These are phyloP conservation scores for Clarireedia sp. DNA, from an alignment of 2,329 filamentous ascomycete genomes.

Conservation along the genomic window DNA sequence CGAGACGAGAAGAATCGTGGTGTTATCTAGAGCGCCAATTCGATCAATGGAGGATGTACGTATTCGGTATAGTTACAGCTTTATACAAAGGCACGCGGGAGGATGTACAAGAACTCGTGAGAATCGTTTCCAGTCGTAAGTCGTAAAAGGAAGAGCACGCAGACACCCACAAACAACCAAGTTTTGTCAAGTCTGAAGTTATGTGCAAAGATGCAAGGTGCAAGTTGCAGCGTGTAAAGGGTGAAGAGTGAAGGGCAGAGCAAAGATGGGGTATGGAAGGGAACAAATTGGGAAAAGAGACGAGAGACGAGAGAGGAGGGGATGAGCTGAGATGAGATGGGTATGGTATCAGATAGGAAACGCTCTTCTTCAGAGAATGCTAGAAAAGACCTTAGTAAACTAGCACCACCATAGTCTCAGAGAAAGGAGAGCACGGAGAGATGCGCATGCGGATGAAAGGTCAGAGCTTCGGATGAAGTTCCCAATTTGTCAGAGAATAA, in stretches of 20 bases:
- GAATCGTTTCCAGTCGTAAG: constrained; percentile 16
- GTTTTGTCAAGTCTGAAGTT: background rate
- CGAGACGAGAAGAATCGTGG: background rate
- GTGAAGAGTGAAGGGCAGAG: too few relatives aligned
- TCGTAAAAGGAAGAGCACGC: constrained; percentile 11
- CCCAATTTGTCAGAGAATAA: constrained; percentile 4
- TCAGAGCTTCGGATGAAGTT: constrained; percentile 1
- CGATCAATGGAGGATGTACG: background rate
- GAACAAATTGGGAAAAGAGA: constrained; percentile 3
- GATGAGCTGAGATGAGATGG: background rate
- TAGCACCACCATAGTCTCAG: background rate
- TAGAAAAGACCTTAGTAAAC: background rate
- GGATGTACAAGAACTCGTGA: constrained; percentile 16
- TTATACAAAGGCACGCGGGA: constrained; percentile 20
- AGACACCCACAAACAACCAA: background rate
- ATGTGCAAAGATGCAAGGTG: background rate
- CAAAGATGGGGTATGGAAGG: background rate
- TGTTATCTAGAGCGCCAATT: background rate
- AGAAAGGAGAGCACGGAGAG: background rate
- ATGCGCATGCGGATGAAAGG: background rate
- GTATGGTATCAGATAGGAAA: constrained; percentile 1
- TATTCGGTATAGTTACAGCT: constrained; percentile 15
- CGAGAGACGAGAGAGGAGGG: background rate
- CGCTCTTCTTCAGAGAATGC: background rate
- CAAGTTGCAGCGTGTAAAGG: background rate